These are phyloP conservation scores for Ceratobasidium sp. DNA, from an alignment of 1,284 basidiomycete species.

Conservation along the genomic window DNA sequence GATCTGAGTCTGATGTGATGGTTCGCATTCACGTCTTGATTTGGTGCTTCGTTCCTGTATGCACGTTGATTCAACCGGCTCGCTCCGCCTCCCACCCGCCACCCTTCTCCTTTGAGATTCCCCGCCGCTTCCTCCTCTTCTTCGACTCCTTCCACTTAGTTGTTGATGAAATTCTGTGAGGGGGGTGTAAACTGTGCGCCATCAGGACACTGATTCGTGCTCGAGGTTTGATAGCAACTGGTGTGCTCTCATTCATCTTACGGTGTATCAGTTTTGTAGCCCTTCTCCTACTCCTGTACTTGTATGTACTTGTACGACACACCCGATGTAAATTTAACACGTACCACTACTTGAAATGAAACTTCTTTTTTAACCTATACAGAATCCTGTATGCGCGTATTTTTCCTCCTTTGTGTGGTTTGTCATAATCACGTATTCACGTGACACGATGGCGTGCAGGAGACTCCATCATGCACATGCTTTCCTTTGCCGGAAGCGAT, in stretches of 20 bases:
- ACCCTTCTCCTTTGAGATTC: neutral
- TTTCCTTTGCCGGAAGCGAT: neutral
- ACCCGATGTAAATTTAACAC: neutral
- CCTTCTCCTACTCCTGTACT: constrained; percentile 12
- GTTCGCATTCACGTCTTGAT: neutral
- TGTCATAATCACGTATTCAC: neutral
- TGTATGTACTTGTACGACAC: constrained; percentile 22
- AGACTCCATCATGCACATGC: neutral
- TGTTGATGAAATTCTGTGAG: constrained; percentile 8
- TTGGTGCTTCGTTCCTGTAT: constrained; percentile 20
- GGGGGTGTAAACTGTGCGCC: neutral
- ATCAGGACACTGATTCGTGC: constrained; percentile 35
- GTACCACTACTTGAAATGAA: constrained; percentile 17
- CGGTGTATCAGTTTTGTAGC: constrained; percentile 40
- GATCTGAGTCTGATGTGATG: neutral
- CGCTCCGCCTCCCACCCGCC: neutral
- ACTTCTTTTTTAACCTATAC: constrained; percentile 4
- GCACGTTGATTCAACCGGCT: constrained; percentile 21
- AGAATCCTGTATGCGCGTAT: neutral
- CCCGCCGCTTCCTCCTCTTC: neutral
- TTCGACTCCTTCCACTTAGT: neutral
- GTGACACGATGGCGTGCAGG: constrained; percentile 1
- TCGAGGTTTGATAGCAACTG: constrained; percentile 43
- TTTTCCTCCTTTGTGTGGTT: neutral
- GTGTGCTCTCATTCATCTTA: constrained; percentile 49